phyloP scores from a whole-genome alignment of 2,329 filamentous ascomycete genomes.

The Claviceps pazoutovae region DNA sequence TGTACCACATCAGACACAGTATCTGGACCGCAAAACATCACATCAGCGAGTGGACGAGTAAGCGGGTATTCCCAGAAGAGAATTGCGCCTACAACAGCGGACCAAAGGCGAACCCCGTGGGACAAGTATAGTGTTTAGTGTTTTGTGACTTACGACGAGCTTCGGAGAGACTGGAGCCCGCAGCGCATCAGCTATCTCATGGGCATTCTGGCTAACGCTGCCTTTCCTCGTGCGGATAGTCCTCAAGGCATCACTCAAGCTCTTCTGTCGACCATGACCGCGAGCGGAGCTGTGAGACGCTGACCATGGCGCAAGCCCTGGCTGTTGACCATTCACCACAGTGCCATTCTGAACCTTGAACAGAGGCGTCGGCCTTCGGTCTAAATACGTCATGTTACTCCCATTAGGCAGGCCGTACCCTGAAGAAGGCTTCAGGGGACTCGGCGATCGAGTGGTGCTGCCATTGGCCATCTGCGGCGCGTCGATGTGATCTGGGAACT shows the following conservation, averaged over 20 bases:
- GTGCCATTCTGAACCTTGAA: constrained; percentile 2
- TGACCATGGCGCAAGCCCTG: constrained; percentile 12
- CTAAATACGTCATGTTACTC: constrained; percentile 12
- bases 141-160: constrained; percentile 52
- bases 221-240: constrained; percentile 68
- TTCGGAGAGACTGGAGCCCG: constrained; percentile 79
- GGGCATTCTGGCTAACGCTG: constrained; percentile 84
- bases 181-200: constrained; percentile 83
- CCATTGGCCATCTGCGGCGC: constrained; percentile 17
- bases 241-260: constrained; percentile 74
- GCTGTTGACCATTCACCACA: background rate
- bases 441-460: constrained; percentile 13
- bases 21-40: constrained; percentile 35
- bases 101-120: no score
- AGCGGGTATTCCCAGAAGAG: background rate
- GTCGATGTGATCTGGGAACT: constrained; percentile 43
- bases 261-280: constrained; percentile 65
- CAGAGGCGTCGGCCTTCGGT: constrained; percentile 7
- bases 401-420: constrained; percentile 14
- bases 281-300: constrained; percentile 18
- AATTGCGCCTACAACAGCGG: background rate
- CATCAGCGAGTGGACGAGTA: background rate
- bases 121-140: background rate
- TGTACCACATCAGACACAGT: constrained; percentile 85
- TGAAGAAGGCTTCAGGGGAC: constrained; percentile 14